phyloP scores from a whole-genome alignment of 2,329 filamentous ascomycete species.

The Emericellopsis cladophorae region DNA sequence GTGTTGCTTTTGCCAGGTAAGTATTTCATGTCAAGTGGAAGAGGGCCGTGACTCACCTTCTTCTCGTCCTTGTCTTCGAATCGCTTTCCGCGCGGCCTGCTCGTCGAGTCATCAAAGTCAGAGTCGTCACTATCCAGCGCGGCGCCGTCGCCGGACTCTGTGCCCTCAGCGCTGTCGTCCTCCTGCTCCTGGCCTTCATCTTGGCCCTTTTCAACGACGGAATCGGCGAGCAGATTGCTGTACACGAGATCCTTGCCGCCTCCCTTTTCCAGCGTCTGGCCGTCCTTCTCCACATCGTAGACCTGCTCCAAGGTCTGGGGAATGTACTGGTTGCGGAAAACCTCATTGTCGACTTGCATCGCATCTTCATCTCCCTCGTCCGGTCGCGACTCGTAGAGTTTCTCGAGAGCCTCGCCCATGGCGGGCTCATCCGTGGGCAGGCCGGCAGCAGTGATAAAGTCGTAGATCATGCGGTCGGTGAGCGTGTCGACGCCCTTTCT shows the following conservation, averaged over 20 bases:
- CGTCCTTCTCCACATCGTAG: conserved; percentile 89
- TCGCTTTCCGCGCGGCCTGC: conserved; percentile 59
- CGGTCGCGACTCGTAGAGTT: conserved; percentile 47
- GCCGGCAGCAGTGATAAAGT: conserved; percentile 59
- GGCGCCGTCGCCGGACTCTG: conserved; percentile 31
- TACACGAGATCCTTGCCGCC: conserved; percentile 73
- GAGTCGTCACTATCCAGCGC: conserved; percentile 30
- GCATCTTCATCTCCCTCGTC: conserved; percentile 40
- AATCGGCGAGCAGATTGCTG: conserved; percentile 67
- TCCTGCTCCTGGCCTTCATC: conserved; percentile 7
- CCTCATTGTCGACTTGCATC: conserved; percentile 71
- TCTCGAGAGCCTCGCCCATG: conserved; percentile 50
- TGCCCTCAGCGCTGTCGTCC: conserved; percentile 21
- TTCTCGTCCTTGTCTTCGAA: conserved; percentile 90
- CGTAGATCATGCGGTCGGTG: conserved; percentile 67
- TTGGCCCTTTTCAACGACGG: conserved; percentile 31
- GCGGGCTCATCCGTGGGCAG: conserved; percentile 48
- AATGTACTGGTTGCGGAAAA: conserved; percentile 94
- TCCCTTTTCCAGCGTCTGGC: conserved; percentile 61
- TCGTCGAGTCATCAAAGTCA: conserved; percentile 47
- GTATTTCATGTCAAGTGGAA: conserved; percentile 5
- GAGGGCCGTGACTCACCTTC: conserved; percentile 35
- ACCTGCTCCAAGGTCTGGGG: conserved; percentile 93
- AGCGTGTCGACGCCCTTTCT: conserved; percentile 74
- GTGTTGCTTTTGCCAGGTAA: conserved; percentile 36